Percentiles rank a stretch among this genome's conserved stretches.
phyloP scores from a whole-genome alignment of 129 eudicot species.

The Silybum marianum region DNA sequence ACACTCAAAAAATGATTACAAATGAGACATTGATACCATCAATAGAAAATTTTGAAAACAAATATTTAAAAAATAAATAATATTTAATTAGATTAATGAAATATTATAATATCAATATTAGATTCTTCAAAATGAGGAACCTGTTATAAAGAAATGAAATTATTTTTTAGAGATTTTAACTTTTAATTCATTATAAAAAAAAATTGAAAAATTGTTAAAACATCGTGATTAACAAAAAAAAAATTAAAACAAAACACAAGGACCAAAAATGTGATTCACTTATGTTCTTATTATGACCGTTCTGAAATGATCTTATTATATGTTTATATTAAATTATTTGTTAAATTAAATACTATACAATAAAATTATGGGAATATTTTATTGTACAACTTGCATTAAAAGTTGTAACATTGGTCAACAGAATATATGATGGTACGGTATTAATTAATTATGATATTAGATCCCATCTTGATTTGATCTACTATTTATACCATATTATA shows the following conservation, averaged over 20 bases:
- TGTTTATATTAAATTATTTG: not conserved
- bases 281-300: not conserved
- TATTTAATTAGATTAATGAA: no score
- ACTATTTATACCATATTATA: no score
- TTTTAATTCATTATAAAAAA: no score
- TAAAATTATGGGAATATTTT: not conserved
- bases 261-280: not conserved
- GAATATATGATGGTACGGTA: conserved; percentile 17
- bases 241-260: not conserved
- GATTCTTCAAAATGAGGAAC: no score
- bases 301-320: not conserved
- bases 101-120: no score
- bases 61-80: no score
- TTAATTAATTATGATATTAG: not conserved
- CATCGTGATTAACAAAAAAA: not conserved
- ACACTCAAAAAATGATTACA: no score
- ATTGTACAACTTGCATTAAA: conserved; percentile 14
- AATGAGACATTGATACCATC: no score
- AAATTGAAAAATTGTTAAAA: no score
- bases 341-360: not conserved
- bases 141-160: no score
- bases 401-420: conserved; percentile 13
- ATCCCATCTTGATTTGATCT: conserved; percentile 9
- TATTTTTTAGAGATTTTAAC: no score
- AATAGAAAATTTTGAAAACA: no score